Evolutionary conservation across 1,284 basidiomycete genomes (phyloP), one percentile per base, ranked within the genome.

Genomic region (Ceratobasidium sp.): DNA sequence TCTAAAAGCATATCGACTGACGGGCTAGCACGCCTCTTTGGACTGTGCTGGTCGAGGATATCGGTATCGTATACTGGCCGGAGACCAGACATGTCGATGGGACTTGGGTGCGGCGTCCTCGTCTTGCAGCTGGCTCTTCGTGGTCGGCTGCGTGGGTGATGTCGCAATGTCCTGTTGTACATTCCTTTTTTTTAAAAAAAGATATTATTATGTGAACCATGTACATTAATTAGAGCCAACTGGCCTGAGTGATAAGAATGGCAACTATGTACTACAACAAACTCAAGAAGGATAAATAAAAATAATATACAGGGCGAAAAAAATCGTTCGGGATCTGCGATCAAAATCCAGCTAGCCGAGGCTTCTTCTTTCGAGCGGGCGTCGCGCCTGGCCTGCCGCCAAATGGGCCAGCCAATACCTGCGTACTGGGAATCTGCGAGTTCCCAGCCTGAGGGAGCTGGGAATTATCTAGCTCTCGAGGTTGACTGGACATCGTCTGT

Each of bases 111-210:
- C 91, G 91, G 84, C 84, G 83, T 80, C 80, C 84, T 85, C 86
- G 73, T 77, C 78, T 77, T 79, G 79, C 83, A 83, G 85, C 77
- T 74, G 80, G 80, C 83, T 82, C 84, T 92, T 90, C 87, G 86
- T 84, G 85, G 87, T 82, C 52, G 79, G 77, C 84, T 84, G 85
- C 81, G 79, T 92, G 90, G 87, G 85, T 82, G 79, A 78, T 82
- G 85, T 85, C 89, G 91, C 91, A 93, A 92, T 92, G 91, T 92
- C 89, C 87, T 85, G 91, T 91, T 88, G 89, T 89, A 93, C 88
- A 92, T 79, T 76, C 73, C 18, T 26, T n/a, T 50, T n/a, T n/a
- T n/a, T n/a, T n/a, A n/a, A n/a, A n/a, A 28, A 50, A 50, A 64
- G n/a, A 30, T 34, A 26, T 45, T 34, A 18, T 48, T 34, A 28